Conservation (phyloP, 1,284 basidiomycete species). For the Naganishia sp. region DNA sequence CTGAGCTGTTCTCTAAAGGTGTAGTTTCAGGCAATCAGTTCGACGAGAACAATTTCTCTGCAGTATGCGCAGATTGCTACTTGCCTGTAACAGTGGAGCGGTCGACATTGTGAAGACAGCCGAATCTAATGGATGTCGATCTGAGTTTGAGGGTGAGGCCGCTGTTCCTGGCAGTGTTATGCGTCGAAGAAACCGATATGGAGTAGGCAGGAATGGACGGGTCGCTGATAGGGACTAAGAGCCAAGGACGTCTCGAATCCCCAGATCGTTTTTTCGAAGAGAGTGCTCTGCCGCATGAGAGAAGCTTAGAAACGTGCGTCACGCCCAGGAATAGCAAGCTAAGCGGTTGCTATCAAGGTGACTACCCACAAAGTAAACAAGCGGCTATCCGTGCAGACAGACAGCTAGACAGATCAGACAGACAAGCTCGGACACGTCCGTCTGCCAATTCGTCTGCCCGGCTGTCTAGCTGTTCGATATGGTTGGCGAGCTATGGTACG, state of each 20-base stretch:
- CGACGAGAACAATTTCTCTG: background rate
- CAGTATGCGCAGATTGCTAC: background rate
- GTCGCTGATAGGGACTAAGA: background rate
- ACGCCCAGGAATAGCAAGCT: conserved; percentile 11
- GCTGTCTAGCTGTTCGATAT: no score
- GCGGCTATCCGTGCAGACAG: background rate
- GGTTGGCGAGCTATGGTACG: no score
- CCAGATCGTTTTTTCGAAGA: background rate
- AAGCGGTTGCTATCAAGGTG: background rate
- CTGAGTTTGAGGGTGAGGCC: no score
- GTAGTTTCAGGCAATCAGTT: conserved; percentile 89
- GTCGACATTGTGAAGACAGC: conserved; percentile 8
- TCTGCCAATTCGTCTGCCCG: no score
- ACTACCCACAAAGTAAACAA: conserved; percentile 28
- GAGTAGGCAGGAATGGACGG: no score
- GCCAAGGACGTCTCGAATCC: background rate
- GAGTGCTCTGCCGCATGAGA: no score
- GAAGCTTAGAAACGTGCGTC: conserved; percentile 14
- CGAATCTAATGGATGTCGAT: background rate
- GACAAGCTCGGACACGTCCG: no score
- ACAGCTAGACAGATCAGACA: no score
- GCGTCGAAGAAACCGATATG: no score
- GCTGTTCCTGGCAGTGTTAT: no score
- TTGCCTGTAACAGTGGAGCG: conserved; percentile 22
- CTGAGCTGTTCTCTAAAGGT: conserved; percentile 85